Evolutionary conservation across 208 protist genomes (phyloP).

Genomic region (Endotrypanum monterogeii): DNA sequence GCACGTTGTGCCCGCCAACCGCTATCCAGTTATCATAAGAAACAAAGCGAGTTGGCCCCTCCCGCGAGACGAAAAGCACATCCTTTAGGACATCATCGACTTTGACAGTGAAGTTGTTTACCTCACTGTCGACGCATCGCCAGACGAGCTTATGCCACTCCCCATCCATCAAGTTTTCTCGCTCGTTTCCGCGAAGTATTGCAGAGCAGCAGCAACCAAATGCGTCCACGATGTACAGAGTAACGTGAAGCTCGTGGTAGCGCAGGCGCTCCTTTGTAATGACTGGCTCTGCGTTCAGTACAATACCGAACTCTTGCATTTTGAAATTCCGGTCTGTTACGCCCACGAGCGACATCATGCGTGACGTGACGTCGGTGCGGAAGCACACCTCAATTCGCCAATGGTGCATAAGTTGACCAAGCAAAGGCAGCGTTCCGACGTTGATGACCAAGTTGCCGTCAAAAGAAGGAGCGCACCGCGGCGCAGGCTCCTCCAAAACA

Average conservation of each 20-base stretch:
- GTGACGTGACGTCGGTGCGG: constrained; percentile 65
- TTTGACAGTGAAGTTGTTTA: constrained; percentile 88
- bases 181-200: constrained; percentile 79
- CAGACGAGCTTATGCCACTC: constrained; percentile 90
- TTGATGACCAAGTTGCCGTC: constrained; percentile 84
- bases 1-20: constrained; percentile 85
- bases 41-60: constrained; percentile 75
- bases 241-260: constrained; percentile 84
- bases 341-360: constrained; percentile 82
- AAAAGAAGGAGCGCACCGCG: constrained; percentile 64
- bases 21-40: constrained; percentile 82
- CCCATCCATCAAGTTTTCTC: constrained; percentile 83
- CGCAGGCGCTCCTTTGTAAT: constrained; percentile 79
- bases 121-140: constrained; percentile 84
- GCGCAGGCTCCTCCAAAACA: constrained; percentile 46
- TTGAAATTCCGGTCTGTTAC: constrained; percentile 82
- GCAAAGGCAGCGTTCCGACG: constrained; percentile 66
- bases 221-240: constrained; percentile 83
- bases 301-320: constrained; percentile 89
- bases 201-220: constrained; percentile 84
- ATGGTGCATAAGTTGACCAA: constrained; percentile 88
- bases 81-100: constrained; percentile 87
- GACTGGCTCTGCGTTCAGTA: constrained; percentile 84
- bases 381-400: constrained; percentile 89
- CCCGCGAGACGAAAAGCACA: constrained; percentile 73